Evolutionary conservation across 2,329 filamentous ascomycete genomes (phyloP).

Genomic region (Rhynchosporium secalis): DNA sequence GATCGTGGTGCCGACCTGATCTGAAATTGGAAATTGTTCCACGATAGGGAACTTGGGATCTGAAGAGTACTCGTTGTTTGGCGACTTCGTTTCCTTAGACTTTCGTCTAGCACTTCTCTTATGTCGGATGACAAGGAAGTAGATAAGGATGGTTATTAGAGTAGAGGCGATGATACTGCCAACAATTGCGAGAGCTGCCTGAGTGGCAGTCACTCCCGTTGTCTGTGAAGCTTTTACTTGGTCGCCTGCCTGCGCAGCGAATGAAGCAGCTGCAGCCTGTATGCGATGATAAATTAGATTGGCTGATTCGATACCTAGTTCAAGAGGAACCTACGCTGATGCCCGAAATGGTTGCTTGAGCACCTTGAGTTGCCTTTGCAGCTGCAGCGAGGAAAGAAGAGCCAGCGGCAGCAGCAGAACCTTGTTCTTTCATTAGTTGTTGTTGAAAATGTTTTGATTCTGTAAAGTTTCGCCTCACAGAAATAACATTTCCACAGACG

Average conservation of each 20-base stretch:
- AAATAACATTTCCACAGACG: background rate
- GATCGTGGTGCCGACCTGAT: conserved; percentile 26
- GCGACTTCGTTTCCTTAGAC: conserved; percentile 17
- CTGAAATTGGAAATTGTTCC: conserved; percentile 26
- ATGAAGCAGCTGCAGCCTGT: conserved; percentile 31
- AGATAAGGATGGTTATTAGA: conserved; percentile 43
- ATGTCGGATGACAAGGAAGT: conserved; percentile 42
- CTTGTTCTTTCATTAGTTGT: conserved; percentile 23
- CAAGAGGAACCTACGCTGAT: conserved; percentile 27
- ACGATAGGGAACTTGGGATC: conserved; percentile 31
- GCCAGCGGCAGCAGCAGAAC: conserved; percentile 36
- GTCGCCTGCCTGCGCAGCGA: conserved; percentile 27
- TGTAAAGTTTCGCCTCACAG: background rate
- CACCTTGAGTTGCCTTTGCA: conserved; percentile 31
- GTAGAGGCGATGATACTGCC: conserved; percentile 46
- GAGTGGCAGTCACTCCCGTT: conserved; percentile 45
- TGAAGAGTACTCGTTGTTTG: conserved; percentile 20
- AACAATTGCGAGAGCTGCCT: conserved; percentile 46
- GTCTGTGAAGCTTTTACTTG: conserved; percentile 39
- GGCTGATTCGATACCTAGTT: background rate
- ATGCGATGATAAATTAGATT: conserved; percentile 7
- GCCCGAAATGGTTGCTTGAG: conserved; percentile 24
- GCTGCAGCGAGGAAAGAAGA: conserved; percentile 35
- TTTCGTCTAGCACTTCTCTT: conserved; percentile 28
- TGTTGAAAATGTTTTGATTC: background rate